Evolutionary conservation across 306 rosid species (phyloP), one percentile per base, ranked within the genome.

Genomic region (Prunus kanzakura): DNA sequence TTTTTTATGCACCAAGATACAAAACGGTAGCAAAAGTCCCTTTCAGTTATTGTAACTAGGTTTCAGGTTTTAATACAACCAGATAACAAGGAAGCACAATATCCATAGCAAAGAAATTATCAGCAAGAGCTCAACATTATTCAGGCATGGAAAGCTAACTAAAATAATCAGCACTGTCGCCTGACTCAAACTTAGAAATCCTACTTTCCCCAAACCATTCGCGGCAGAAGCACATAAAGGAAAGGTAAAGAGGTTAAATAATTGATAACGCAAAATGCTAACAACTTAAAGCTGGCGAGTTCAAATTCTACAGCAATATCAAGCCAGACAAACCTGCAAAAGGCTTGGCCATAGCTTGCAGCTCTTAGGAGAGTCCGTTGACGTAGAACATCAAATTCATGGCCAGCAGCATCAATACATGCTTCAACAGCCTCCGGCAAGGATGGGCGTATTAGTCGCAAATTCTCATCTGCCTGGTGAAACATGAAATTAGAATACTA

Each of bases 391-490:
- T 92, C 98, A 88, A 92, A 95, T 84, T 95, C 98, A 82, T 92
- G 97, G 60, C 98, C 97, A 18, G 96, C 89, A 84, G 97, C 97
- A 64, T 92, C 97, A 75, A 92, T 88, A 72, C 97, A 92, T 67
- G 97, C 96, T 86, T 95, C 98, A 73, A 92, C 97, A 78, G 98
- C 98, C 89, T 92, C 97, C 10, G 93, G 91, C 82, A 95, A 89
- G 55, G 96, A 85, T 2, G 93, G 75, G 70, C 87, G 89, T 80
- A 95, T 95, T 80, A 95, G 82, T 87, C 98, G 88, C 87, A 95
- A 92, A 82, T 95, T 95, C 81, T 95, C 98, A 89, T 95, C 98
- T 60, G 98, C 97, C 98, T 95, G 92, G 78, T 69, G 55, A 84
- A 79, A 80, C 64, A 63, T 63, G 47, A 77, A 76, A 77, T 79